phyloP scores from a whole-genome alignment of 352 stramenopile species.

The Pythium rishiriense region DNA sequence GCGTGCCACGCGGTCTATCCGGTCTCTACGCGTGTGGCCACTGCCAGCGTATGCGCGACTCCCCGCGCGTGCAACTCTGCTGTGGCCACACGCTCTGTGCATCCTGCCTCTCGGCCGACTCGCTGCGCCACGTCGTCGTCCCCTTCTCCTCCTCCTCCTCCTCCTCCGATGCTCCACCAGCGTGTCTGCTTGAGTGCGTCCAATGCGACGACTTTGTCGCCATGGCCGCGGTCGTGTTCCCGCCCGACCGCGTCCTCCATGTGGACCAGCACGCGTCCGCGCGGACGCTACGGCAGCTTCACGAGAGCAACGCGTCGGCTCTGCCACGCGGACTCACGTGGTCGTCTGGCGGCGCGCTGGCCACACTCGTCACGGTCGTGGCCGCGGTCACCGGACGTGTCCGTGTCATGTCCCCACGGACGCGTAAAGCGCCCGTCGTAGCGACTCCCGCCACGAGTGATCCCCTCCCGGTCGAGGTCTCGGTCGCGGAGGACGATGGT shows the following conservation, averaged over 20 bases:
- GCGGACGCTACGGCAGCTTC: constrained; percentile 37
- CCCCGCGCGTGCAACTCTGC: constrained; percentile 59
- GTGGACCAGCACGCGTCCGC: constrained; percentile 32
- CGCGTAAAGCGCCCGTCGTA: background rate
- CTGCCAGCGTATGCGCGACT: constrained; percentile 52
- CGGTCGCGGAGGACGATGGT: constrained; percentile 26
- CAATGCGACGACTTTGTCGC: constrained; percentile 53
- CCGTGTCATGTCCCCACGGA: constrained; percentile 1
- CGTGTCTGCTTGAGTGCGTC: constrained; percentile 55
- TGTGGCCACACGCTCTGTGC: constrained; percentile 67
- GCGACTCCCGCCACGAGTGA: background rate
- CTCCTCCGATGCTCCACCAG: constrained; percentile 3
- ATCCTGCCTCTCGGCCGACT: constrained; percentile 48
- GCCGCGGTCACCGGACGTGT: background rate
- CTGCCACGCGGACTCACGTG: constrained; percentile 1
- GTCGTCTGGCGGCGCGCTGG: constrained; percentile 5
- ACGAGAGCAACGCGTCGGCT: background rate
- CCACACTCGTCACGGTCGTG: constrained; percentile 1
- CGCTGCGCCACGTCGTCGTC: constrained; percentile 43
- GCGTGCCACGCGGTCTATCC: constrained; percentile 19
- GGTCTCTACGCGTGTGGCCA: constrained; percentile 66
- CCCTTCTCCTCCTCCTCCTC: background rate
- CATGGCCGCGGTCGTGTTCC: constrained; percentile 60
- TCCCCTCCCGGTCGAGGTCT: background rate
- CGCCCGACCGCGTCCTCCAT: constrained; percentile 47